Percentiles rank a stretch among this genome's conserved stretches.
Evolutionary conservation across 2,329 filamentous ascomycete species (phyloP).

Genomic region (Colletotrichum filicis): DNA sequence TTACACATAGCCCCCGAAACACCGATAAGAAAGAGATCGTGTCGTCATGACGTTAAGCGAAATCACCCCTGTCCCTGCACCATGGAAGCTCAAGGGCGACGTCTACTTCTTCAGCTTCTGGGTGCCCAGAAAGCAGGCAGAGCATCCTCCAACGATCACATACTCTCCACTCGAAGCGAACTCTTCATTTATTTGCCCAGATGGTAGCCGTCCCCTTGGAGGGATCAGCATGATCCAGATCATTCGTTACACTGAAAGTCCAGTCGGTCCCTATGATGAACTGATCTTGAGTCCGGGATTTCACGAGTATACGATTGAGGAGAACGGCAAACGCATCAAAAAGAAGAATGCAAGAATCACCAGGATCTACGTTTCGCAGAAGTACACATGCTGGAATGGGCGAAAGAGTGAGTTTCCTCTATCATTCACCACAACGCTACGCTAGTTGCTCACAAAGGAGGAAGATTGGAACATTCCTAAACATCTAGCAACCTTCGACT

Average conservation of each 20-base stretch:
- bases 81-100: constrained; percentile 58
- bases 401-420: constrained; percentile 52
- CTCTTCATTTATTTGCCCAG: constrained; percentile 49
- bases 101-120: constrained; percentile 57
- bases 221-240: constrained; percentile 62
- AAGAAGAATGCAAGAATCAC: constrained; percentile 56
- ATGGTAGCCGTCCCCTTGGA: constrained; percentile 51
- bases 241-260: constrained; percentile 60
- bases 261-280: constrained; percentile 66
- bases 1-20: neutral
- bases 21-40: neutral
- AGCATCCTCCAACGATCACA: constrained; percentile 47
- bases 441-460: neutral
- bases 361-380: constrained; percentile 66
- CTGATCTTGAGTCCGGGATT: constrained; percentile 59
- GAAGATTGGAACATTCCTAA: constrained; percentile 67
- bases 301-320: constrained; percentile 53
- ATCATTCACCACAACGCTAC: neutral
- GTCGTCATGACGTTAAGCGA: constrained; percentile 11
- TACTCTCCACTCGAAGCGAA: constrained; percentile 59
- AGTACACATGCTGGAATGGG: constrained; percentile 63
- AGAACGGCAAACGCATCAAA: constrained; percentile 44
- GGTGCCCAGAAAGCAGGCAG: constrained; percentile 43
- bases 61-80: constrained; percentile 36
- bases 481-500: constrained; percentile 63